Evolutionary conservation across 768 basidiomycete species (phyloP), one percentile per base, ranked within the genome.

Genomic region (Pulveroboletus sp.): DNA sequence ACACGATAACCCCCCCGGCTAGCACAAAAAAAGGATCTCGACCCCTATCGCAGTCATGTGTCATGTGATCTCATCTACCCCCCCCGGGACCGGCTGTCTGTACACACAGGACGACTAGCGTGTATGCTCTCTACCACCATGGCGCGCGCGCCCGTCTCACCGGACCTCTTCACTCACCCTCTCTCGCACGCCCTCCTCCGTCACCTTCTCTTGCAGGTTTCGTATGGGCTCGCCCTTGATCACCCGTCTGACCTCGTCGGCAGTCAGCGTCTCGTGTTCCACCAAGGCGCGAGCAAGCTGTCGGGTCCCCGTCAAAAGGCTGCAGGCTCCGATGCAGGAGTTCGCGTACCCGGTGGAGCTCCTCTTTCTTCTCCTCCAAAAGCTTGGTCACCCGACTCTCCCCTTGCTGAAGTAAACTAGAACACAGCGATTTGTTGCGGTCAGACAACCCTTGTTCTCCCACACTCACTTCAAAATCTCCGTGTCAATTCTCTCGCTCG

Each of bases 251-350:
- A 97, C 94, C 68, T 99, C 93, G 9, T 89, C 85, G 36, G 80
- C 74, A 57, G 85, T 84, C 56, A 99, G 73, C 17, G 95, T 97
- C 73, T 99, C 95, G 69, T 95, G 87, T 66, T 97, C 93, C 11
- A 99, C 86, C 50, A 99, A 73, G 9, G 95, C 95, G 47, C 80
- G 79, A 2, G 95, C 94, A 36, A 98, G 81, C 92, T 93, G 56
- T 5, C 30, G 30, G 9, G 17, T 5, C 24, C 55, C 49, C 54
- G 35, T 33, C 14, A 33, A 33, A 28, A 14, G 12, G 0, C 18
- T 12, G 27, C 9, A 35, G 26, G 39, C 27, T 2, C 6, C n/a
- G 21, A 47, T 14, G 28, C 39, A 39, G 15, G 37, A 12, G 42
- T 47, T 57, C 50, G 61, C 75, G 48, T 69, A 87, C 86, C 70